Conservation (phyloP, 2,329 filamentous ascomycete genomes). For the Talaromyces sp. region DNA sequence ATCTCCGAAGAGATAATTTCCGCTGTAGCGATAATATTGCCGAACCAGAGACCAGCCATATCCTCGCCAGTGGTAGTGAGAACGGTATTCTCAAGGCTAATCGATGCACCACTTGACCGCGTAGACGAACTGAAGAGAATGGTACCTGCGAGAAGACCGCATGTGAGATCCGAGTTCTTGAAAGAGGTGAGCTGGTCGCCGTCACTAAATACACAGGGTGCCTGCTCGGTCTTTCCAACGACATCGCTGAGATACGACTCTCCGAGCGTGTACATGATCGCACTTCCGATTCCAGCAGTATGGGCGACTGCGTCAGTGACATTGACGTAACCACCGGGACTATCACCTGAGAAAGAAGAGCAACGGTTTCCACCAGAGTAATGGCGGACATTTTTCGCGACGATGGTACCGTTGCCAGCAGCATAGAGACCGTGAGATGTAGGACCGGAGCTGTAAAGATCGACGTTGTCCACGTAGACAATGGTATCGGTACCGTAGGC, state of each 20-base stretch:
- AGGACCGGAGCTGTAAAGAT: constrained; percentile 4
- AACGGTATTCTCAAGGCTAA: not conserved
- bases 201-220: constrained; percentile 5
- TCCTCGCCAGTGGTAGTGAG: not conserved
- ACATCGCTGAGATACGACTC: constrained; percentile 3
- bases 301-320: constrained; percentile 6
- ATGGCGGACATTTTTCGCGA: constrained; percentile 3
- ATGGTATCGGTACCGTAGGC: constrained; percentile 7
- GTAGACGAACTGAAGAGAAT: constrained; percentile 4
- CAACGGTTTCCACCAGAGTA: constrained; percentile 10
- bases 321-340: constrained; percentile 7
- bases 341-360: constrained; percentile 8
- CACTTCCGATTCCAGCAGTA: constrained; percentile 10
- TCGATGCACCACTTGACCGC: not conserved
- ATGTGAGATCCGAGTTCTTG: constrained; percentile 6
- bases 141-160: constrained; percentile 7
- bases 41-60: constrained; percentile 6
- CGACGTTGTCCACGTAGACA: not conserved
- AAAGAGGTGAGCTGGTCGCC: constrained; percentile 3
- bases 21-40: constrained; percentile 10
- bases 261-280: constrained; percentile 8
- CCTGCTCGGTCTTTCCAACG: constrained; percentile 5
- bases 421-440: constrained; percentile 6
- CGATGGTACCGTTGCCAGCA: constrained; percentile 5
- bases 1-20: constrained; percentile 1